These are phyloP conservation scores for Paramecium sonneborni DNA, from an alignment of 73 alveolate species.

Conservation along the genomic window DNA sequence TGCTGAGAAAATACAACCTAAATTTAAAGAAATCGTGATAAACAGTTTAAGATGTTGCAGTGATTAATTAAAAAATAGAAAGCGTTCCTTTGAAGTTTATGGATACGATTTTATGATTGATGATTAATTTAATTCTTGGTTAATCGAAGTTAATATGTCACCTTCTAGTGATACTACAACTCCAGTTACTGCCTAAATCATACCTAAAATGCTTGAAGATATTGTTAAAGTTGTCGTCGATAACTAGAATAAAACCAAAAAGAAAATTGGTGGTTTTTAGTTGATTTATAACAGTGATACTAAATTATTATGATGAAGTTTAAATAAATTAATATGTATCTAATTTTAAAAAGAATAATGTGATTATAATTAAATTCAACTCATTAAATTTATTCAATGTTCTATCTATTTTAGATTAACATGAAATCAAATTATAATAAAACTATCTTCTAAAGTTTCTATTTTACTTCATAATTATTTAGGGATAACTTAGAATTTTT, in stretches of 20 bases:
- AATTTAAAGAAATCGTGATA: conserved; percentile 65
- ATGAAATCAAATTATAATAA: too few relatives aligned
- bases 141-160: conserved; percentile 66
- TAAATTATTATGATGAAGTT: conserved; percentile 31
- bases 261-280: conserved; percentile 49
- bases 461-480: too few relatives aligned
- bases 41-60: conserved; percentile 63
- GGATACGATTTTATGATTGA: conserved; percentile 72
- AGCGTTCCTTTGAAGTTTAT: conserved; percentile 65
- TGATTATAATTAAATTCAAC: background rate
- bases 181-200: conserved; percentile 25
- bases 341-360: background rate
- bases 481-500: too few relatives aligned
- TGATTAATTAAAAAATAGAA: conserved; percentile 62
- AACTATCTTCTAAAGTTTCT: too few relatives aligned
- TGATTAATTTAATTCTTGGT: conserved; percentile 63
- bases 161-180: conserved; percentile 51
- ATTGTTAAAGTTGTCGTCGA: conserved; percentile 25
- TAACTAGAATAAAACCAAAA: background rate
- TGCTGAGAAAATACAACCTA: conserved; percentile 62
- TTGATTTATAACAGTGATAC: conserved; percentile 42
- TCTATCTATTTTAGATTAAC: too few relatives aligned
- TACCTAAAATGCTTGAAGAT: conserved; percentile 63
- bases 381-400: too few relatives aligned
- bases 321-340: background rate